phyloP scores from a whole-genome alignment of 176 grass and related monocot species.

The Phoenix roebelenii region DNA sequence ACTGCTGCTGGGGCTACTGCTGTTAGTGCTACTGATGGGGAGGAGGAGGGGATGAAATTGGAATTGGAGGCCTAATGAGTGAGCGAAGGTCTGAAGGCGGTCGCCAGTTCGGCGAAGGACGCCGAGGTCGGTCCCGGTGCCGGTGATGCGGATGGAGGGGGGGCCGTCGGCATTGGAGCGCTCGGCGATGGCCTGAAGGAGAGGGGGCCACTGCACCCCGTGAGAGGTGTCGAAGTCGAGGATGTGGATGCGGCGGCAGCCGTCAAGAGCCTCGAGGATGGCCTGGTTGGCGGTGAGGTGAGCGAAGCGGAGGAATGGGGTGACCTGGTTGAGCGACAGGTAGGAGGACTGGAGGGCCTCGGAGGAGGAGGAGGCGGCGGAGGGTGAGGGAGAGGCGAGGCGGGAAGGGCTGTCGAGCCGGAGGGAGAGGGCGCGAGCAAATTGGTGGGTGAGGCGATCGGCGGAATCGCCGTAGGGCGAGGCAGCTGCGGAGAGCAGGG shows the following conservation, averaged over 20 bases:
- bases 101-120: slow-evolving; percentile 67
- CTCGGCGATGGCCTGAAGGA: slow-evolving; percentile 80
- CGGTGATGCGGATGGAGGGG: slow-evolving; percentile 81
- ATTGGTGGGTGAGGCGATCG: slow-evolving; percentile 72
- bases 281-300: slow-evolving; percentile 98
- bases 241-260: slow-evolving; percentile 67
- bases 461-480: slow-evolving; percentile 58
- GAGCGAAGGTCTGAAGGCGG: slow-evolving; percentile 68
- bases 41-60: slow-evolving; percentile 73
- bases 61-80: slow-evolving; percentile 71
- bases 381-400: slow-evolving; percentile 4
- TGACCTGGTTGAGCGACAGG: slow-evolving; percentile 94
- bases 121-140: slow-evolving; percentile 56
- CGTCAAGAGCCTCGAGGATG: slow-evolving; percentile 69
- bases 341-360: slow-evolving; percentile 33
- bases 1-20: background rate
- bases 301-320: slow-evolving; percentile 89
- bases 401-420: slow-evolving; percentile 22
- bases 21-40: slow-evolving; percentile 15
- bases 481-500: slow-evolving; percentile 37
- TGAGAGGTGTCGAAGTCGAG: slow-evolving; percentile 81
- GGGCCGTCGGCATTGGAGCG: slow-evolving; percentile 29
- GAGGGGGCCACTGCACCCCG: slow-evolving; percentile 88
- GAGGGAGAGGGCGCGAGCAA: slow-evolving; percentile 59
- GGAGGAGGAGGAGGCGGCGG: slow-evolving; percentile 1